These are phyloP conservation scores for Pseudonectria buxi DNA, from an alignment of 2,329 filamentous ascomycete genomes.

Conservation along the genomic window DNA sequence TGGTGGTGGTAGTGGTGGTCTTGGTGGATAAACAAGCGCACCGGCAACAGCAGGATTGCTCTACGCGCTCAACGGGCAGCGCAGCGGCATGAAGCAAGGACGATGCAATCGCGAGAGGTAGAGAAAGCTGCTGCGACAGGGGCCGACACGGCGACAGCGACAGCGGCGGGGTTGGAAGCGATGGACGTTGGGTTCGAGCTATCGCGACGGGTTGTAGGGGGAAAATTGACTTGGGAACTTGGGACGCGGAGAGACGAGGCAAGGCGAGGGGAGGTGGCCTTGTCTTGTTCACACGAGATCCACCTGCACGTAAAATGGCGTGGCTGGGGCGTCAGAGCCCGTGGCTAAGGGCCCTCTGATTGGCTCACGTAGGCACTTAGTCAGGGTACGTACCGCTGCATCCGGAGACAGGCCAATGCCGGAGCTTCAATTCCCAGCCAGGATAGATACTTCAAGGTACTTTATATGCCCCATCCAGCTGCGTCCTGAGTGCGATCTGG, in stretches of 20 bases:
- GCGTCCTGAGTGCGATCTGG: too few relatives aligned
- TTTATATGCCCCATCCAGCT: too few relatives aligned
- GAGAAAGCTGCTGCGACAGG: slow-evolving; percentile 19
- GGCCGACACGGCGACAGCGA: slow-evolving; percentile 15
- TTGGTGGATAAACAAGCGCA: slow-evolving; percentile 25
- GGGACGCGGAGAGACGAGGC: slow-evolving; percentile 8
- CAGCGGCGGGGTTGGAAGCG: slow-evolving; percentile 13
- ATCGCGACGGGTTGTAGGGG: slow-evolving; percentile 21
- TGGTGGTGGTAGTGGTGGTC: slow-evolving; percentile 13
- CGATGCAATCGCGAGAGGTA: slow-evolving; percentile 16
- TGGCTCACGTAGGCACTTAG: background rate
- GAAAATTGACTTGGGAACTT: slow-evolving; percentile 22
- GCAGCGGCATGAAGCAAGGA: slow-evolving; percentile 23
- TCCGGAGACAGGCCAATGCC: slow-evolving; percentile 6
- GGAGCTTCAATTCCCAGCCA: slow-evolving; percentile 1
- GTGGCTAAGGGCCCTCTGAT: slow-evolving; percentile 1
- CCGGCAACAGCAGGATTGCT: slow-evolving; percentile 20
- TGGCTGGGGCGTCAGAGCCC: slow-evolving; percentile 29
- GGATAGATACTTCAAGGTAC: too few relatives aligned
- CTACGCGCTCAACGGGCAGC: slow-evolving; percentile 25
- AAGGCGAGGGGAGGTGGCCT: slow-evolving; percentile 13
- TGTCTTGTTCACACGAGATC: slow-evolving; percentile 15
- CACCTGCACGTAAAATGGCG: slow-evolving; percentile 32
- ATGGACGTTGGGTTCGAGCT: slow-evolving; percentile 17
- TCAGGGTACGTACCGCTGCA: background rate